phyloP scores from a whole-genome alignment of 2,329 filamentous ascomycete species.

The Pseudopyrenochaeta lycopersici region DNA sequence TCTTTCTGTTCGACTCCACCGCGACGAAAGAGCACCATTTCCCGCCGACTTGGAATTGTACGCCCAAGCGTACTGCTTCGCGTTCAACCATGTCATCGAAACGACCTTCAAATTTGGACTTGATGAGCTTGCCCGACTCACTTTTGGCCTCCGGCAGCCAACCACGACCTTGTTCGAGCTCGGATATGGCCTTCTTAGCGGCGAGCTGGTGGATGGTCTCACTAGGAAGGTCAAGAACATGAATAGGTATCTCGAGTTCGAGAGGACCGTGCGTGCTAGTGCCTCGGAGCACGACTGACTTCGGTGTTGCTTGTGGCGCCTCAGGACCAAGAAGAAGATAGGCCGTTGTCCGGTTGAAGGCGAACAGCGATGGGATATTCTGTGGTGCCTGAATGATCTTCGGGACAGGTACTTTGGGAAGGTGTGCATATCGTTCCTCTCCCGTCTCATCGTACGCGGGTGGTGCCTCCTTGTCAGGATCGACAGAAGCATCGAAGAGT shows the following conservation, averaged over 20 bases:
- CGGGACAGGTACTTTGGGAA: conserved; percentile 64
- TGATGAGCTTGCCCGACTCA: conserved; percentile 47
- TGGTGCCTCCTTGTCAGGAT: conserved; percentile 53
- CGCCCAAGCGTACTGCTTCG: conserved; percentile 72
- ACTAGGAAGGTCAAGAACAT: conserved; percentile 55
- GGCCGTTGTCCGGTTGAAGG: conserved; percentile 71
- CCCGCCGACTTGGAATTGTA: conserved; percentile 71
- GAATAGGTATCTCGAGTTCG: conserved; percentile 70
- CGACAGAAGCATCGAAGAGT: conserved; percentile 64
- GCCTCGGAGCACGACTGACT: conserved; percentile 66
- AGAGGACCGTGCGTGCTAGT: conserved; percentile 67
- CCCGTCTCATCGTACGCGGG: conserved; percentile 37
- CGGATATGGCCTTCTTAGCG: conserved; percentile 71
- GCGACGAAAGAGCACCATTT: conserved; percentile 80
- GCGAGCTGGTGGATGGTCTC: conserved; percentile 75
- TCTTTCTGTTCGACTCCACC: conserved; percentile 56
- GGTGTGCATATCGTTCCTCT: conserved; percentile 56
- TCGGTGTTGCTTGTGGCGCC: conserved; percentile 57
- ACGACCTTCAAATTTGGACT: conserved; percentile 55
- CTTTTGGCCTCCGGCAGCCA: conserved; percentile 61
- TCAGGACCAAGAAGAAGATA: conserved; percentile 71
- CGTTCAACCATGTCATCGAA: conserved; percentile 70
- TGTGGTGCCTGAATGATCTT: conserved; percentile 71
- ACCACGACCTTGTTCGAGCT: conserved; percentile 75
- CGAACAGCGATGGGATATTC: conserved; percentile 70